Percentiles rank a stretch among this genome's conserved stretches.
Conservation (phyloP, 129 eudicot genomes). For the carrot (Daucus carota) region DNA sequence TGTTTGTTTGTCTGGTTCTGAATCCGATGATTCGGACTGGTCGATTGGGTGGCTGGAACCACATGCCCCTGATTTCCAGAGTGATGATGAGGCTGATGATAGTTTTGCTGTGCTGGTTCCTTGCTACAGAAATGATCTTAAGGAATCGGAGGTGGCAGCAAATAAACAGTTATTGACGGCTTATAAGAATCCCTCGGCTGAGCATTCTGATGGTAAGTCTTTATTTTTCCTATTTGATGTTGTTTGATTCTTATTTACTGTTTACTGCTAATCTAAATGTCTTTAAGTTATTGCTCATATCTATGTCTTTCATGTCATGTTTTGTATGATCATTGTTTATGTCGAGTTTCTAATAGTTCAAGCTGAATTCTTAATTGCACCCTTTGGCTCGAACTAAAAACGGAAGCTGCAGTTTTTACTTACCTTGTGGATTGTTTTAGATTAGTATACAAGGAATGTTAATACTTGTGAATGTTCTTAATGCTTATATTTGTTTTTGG, state of each 20-base stretch:
- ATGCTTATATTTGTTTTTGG: background rate
- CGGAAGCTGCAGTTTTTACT: background rate
- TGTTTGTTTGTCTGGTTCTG: slow-evolving; percentile 48
- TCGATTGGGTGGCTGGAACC: slow-evolving; percentile 66
- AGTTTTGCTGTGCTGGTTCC: slow-evolving; percentile 64
- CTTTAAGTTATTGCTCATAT: background rate
- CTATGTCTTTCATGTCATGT: background rate
- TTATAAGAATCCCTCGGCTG: slow-evolving; percentile 24
- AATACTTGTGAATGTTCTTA: background rate
- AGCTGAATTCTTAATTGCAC: background rate
- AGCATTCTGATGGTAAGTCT: slow-evolving; percentile 32
- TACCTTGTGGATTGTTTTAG: background rate
- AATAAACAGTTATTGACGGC: slow-evolving; percentile 27
- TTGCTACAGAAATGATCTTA: slow-evolving; percentile 38
- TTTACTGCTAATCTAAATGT: background rate
- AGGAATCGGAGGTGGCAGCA: slow-evolving; percentile 16
- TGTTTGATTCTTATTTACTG: background rate
- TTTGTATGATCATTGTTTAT: background rate
- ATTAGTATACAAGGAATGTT: too few relatives aligned
- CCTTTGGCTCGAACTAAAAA: background rate
- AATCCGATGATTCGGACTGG: slow-evolving; percentile 68
- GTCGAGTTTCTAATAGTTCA: background rate
- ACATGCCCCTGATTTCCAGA: slow-evolving; percentile 51
- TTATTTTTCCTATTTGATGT: background rate
- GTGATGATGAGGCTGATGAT: slow-evolving; percentile 41